Evolutionary conservation across 1,139 yeast genomes (phyloP).

Genomic region (Candida glucosophila): DNA sequence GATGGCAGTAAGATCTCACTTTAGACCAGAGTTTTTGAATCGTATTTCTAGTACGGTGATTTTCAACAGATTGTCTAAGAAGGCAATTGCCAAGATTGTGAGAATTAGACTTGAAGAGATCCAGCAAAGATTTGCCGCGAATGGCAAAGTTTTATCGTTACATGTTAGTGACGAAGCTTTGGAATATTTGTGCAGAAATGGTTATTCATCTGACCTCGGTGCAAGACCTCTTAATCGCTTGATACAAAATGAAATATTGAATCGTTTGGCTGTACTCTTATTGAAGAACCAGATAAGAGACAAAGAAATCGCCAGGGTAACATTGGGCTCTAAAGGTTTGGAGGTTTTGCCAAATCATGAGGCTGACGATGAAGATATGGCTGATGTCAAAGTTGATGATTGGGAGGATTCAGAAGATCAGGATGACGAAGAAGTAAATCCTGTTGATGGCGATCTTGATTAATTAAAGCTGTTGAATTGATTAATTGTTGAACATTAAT

Average conservation of each 20-base stretch:
- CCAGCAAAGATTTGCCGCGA: conserved; percentile 73
- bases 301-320: conserved; percentile 72
- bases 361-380: conserved; percentile 46
- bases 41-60: conserved; percentile 89
- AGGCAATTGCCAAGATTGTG: conserved; percentile 89
- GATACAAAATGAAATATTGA: conserved; percentile 80
- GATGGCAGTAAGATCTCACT: conserved; percentile 80
- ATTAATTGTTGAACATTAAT: too few species aligned
- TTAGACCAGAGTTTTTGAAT: conserved; percentile 95
- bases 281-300: conserved; percentile 82
- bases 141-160: conserved; percentile 69
- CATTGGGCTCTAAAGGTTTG: conserved; percentile 53
- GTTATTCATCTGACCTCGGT: conserved; percentile 90
- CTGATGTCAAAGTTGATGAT: conserved; percentile 45
- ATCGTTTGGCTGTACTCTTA: conserved; percentile 79
- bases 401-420: conserved; percentile 50
- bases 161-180: conserved; percentile 66
- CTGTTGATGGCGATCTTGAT: background rate
- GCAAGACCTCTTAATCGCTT: conserved; percentile 96
- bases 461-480: background rate
- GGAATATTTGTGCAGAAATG: conserved; percentile 73
- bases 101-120: conserved; percentile 76
- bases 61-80: conserved; percentile 84
- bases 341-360: conserved; percentile 85
- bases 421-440: conserved; percentile 30